phyloP scores from a whole-genome alignment of 1,284 basidiomycete species.

The Trichosporon asahii region DNA sequence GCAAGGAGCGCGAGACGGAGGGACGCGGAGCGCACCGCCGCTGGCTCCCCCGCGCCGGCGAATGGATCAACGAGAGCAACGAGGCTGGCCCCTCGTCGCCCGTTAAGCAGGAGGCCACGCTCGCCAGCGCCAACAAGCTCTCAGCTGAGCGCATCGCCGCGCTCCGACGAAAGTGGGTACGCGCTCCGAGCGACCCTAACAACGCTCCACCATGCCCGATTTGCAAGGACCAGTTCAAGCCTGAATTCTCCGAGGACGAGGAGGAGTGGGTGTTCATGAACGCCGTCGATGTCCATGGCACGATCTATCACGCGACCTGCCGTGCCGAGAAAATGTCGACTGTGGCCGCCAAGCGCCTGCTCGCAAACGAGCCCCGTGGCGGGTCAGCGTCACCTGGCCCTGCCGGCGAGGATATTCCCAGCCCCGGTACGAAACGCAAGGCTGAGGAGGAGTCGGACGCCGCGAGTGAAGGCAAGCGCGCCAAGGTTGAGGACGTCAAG shows the following conservation, averaged over 20 bases:
- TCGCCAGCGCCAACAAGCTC: constrained; percentile 24
- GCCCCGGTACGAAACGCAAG: constrained; percentile 24
- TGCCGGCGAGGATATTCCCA: constrained; percentile 4
- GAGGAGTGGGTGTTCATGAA: constrained; percentile 99
- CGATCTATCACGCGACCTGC: constrained; percentile 89
- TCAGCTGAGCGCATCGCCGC: constrained; percentile 71
- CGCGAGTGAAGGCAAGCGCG: constrained; percentile 26
- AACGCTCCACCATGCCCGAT: constrained; percentile 90
- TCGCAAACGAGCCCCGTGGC: constrained; percentile 22
- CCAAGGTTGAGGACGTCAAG: constrained; percentile 20
- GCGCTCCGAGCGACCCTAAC: constrained; percentile 70
- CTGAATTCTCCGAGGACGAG: constrained; percentile 91
- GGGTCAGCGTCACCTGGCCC: constrained; percentile 8
- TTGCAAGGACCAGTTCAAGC: constrained; percentile 90
- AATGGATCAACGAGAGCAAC: constrained; percentile 70
- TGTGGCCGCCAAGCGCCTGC: constrained; percentile 28
- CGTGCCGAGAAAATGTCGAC: constrained; percentile 62
- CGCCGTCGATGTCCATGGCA: constrained; percentile 74
- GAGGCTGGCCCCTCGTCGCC: constrained; percentile 38
- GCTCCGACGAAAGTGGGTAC: constrained; percentile 72
- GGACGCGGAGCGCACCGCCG: constrained; percentile 85
- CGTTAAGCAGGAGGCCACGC: constrained; percentile 8
- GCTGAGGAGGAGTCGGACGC: constrained; percentile 16
- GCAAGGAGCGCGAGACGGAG: constrained; percentile 75
- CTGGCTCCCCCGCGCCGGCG: constrained; percentile 83